Conservation (phyloP, 2,329 filamentous ascomycete genomes). For the Camptophora hylomeconis region DNA sequence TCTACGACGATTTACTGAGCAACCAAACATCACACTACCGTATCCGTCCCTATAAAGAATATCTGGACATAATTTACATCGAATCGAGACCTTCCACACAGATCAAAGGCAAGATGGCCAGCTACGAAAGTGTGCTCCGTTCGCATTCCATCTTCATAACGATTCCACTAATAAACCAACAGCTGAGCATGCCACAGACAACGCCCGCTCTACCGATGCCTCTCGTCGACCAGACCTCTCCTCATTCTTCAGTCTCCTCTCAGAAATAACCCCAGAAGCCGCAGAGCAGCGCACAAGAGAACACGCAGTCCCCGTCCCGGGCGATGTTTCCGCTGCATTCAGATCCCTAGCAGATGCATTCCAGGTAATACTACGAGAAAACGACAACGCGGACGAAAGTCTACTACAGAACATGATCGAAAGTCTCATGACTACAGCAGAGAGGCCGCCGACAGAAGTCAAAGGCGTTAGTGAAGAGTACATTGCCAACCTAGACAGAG, state of each 20-base stretch:
- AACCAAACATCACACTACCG: too few species aligned
- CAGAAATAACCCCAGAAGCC: constrained; percentile 41
- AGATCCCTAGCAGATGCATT: constrained; percentile 49
- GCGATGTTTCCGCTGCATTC: constrained; percentile 47
- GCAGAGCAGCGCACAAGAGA: constrained; percentile 37
- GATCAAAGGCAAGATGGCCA: constrained; percentile 12
- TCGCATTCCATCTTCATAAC: not conserved
- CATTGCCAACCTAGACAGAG: constrained; percentile 17
- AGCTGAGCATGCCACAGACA: constrained; percentile 17
- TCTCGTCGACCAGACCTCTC: constrained; percentile 49
- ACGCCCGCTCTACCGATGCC: constrained; percentile 12
- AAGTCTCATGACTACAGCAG: constrained; percentile 40
- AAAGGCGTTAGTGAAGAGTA: constrained; percentile 46
- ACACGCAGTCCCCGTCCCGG: constrained; percentile 47
- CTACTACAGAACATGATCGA: constrained; percentile 44
- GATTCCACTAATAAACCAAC: not conserved
- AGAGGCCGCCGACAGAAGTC: constrained; percentile 46
- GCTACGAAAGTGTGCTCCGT: constrained; percentile 17
- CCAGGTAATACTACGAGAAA: constrained; percentile 39
- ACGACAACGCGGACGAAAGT: constrained; percentile 25
- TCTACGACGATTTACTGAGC: too few species aligned
- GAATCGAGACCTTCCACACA: too few species aligned
- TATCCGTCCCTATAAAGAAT: too few species aligned
- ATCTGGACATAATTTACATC: too few species aligned
- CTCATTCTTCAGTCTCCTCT: constrained; percentile 50